Conservation (phyloP, 2,329 filamentous ascomycete species). For the Sporothrix variecibatus region DNA sequence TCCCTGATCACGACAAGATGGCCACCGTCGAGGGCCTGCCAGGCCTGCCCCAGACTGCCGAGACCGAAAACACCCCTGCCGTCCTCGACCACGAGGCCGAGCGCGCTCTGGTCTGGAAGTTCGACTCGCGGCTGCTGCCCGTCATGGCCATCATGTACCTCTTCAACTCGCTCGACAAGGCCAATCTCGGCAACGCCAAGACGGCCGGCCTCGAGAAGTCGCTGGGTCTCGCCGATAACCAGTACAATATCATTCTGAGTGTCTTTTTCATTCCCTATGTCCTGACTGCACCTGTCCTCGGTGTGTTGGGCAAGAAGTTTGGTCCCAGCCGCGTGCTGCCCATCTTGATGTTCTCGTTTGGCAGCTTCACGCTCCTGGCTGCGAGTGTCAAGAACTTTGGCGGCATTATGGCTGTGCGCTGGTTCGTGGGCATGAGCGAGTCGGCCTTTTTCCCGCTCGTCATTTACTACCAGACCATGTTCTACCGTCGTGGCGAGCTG, state of each 20-base stretch:
- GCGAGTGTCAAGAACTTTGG: slow-evolving; percentile 24
- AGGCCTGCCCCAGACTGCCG: not conserved
- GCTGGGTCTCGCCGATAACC: slow-evolving; percentile 21
- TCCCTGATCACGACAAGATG: not conserved
- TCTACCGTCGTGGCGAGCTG: slow-evolving; percentile 71
- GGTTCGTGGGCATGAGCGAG: slow-evolving; percentile 65
- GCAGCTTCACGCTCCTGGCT: slow-evolving; percentile 68
- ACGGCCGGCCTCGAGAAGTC: slow-evolving; percentile 26
- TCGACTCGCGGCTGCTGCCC: slow-evolving; percentile 56
- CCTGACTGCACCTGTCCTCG: slow-evolving; percentile 60
- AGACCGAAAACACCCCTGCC: slow-evolving; percentile 30
- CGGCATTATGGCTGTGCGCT: slow-evolving; percentile 50
- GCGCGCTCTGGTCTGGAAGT: slow-evolving; percentile 54
- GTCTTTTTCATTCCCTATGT: slow-evolving; percentile 80
- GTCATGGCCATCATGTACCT: slow-evolving; percentile 58
- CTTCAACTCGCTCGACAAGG: slow-evolving; percentile 51
- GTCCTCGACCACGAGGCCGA: slow-evolving; percentile 49
- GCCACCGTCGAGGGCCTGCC: slow-evolving; percentile 21
- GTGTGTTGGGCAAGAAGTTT: slow-evolving; percentile 69
- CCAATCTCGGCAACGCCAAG: slow-evolving; percentile 33
- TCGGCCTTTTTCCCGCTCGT: slow-evolving; percentile 34
- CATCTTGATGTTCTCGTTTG: slow-evolving; percentile 69
- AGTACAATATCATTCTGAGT: slow-evolving; percentile 68
- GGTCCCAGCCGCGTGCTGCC: slow-evolving; percentile 68
- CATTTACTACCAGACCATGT: slow-evolving; percentile 58